These are phyloP conservation scores for Pythium aristosporum DNA, from an alignment of 352 stramenopile species.

Conservation along the genomic window DNA sequence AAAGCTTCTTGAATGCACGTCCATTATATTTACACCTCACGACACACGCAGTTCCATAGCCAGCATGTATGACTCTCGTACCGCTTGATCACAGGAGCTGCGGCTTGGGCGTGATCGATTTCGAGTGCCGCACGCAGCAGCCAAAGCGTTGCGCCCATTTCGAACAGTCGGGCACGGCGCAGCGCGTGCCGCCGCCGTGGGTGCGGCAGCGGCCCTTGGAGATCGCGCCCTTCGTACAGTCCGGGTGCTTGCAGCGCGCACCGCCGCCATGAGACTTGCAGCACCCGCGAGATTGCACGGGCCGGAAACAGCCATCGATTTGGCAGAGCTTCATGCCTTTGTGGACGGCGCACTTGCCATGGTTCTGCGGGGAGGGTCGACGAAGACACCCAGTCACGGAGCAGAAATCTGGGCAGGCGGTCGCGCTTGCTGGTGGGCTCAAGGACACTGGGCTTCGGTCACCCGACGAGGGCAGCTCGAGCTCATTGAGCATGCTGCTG, in stretches of 20 bases:
- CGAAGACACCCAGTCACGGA: conserved; percentile 38
- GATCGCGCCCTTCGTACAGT: conserved; percentile 52
- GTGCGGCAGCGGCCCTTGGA: conserved; percentile 49
- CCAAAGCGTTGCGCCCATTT: conserved; percentile 51
- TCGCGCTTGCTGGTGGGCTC: not conserved
- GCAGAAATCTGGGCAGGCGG: conserved; percentile 17
- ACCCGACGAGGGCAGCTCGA: not conserved
- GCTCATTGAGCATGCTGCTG: conserved; percentile 8
- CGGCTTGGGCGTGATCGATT: conserved; percentile 20
- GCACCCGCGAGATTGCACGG: conserved; percentile 48
- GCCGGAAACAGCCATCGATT: conserved; percentile 36
- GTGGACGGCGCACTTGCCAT: conserved; percentile 43
- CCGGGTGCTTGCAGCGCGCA: conserved; percentile 45
- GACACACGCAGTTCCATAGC: not conserved
- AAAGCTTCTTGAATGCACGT: not conserved
- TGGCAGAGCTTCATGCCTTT: conserved; percentile 46
- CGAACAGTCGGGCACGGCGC: conserved; percentile 37
- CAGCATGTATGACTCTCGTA: not conserved
- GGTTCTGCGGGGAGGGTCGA: conserved; percentile 14
- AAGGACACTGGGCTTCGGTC: not conserved
- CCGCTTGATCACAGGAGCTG: not conserved
- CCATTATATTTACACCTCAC: not conserved
- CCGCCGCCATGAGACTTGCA: conserved; percentile 67
- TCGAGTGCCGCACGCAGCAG: conserved; percentile 45
- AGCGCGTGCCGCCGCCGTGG: conserved; percentile 54